Conservation (phyloP, 2,329 filamentous ascomycete species). For the Lasiodiplodia citricola region DNA sequence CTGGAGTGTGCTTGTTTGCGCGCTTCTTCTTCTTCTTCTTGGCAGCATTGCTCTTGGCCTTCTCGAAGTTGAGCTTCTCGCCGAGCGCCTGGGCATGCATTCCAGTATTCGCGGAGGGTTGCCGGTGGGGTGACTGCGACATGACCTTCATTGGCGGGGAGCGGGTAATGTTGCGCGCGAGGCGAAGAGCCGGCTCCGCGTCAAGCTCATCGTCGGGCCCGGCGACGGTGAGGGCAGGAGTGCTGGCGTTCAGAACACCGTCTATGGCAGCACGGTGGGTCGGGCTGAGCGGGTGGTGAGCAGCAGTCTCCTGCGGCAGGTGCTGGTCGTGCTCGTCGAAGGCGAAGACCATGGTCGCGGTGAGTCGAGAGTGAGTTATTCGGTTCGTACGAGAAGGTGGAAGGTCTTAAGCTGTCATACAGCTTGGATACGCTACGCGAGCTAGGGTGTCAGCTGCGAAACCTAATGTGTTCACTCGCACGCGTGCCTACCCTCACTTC, state of each 20-base stretch:
- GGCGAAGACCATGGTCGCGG: constrained; percentile 24
- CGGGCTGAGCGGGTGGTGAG: constrained; percentile 7
- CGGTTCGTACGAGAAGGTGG: constrained; percentile 21
- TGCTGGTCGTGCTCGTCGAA: constrained; percentile 27
- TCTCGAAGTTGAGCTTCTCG: constrained; percentile 46
- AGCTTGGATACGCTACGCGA: constrained; percentile 8
- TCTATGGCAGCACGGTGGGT: not conserved
- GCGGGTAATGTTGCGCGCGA: constrained; percentile 30
- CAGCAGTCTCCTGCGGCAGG: constrained; percentile 14
- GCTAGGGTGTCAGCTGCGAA: constrained; percentile 24
- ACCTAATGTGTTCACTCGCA: constrained; percentile 7
- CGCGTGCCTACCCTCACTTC: constrained; percentile 8
- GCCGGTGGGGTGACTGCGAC: constrained; percentile 40
- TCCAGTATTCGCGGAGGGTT: constrained; percentile 24
- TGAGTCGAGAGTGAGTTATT: not conserved
- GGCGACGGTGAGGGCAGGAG: not conserved
- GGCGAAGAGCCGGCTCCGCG: constrained; percentile 10
- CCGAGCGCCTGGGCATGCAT: constrained; percentile 33
- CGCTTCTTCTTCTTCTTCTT: constrained; percentile 48
- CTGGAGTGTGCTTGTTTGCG: constrained; percentile 41
- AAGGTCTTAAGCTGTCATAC: constrained; percentile 9
- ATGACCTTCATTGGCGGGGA: constrained; percentile 45
- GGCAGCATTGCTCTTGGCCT: constrained; percentile 26
- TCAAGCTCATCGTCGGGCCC: not conserved
- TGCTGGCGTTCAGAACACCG: not conserved